A percentile compares a stretch with the other conserved stretches of the same genome.
These are phyloP conservation scores for Yamagishiella unicocca DNA, from an alignment of 139 green algal species.

Conservation along the genomic window DNA sequence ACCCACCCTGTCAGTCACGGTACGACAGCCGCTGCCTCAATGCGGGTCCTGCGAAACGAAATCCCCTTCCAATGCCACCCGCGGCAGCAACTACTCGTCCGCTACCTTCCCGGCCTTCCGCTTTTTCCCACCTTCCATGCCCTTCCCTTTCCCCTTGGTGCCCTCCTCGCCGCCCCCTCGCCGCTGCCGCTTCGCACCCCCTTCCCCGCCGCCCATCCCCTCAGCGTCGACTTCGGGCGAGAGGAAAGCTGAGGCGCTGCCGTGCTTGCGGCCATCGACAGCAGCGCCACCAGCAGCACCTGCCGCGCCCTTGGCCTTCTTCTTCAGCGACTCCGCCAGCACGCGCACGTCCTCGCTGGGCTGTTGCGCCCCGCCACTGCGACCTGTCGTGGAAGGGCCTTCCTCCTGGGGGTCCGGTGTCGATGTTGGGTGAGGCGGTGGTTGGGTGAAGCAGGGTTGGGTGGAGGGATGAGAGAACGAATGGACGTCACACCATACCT, in stretches of 20 bases:
- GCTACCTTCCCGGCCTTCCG: background rate
- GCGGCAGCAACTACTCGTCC: background rate
- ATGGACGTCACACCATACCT: background rate
- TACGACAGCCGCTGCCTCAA: no score
- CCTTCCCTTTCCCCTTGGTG: background rate
- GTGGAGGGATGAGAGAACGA: background rate
- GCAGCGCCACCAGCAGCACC: background rate
- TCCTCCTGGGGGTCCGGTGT: constrained; percentile 28
- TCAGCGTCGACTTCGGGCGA: constrained; percentile 21
- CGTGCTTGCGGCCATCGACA: background rate
- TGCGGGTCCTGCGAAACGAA: no score
- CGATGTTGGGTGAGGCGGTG: no score
- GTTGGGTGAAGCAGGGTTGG: background rate
- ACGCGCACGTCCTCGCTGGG: constrained; percentile 36
- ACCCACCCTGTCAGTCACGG: no score
- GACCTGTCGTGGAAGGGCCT: background rate
- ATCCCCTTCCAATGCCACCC: no score
- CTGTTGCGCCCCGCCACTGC: background rate
- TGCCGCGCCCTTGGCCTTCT: constrained; percentile 53
- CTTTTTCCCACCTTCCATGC: background rate
- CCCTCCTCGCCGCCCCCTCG: background rate
- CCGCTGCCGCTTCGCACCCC: background rate
- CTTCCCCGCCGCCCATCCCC: background rate
- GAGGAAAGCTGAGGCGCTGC: constrained; percentile 15
- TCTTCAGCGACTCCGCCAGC: constrained; percentile 68